A percentile compares a stretch with the other conserved stretches of the same genome.
Evolutionary conservation across 2,329 filamentous ascomycete species (phyloP).

Genomic region (Lasiodiplodia sp.): DNA sequence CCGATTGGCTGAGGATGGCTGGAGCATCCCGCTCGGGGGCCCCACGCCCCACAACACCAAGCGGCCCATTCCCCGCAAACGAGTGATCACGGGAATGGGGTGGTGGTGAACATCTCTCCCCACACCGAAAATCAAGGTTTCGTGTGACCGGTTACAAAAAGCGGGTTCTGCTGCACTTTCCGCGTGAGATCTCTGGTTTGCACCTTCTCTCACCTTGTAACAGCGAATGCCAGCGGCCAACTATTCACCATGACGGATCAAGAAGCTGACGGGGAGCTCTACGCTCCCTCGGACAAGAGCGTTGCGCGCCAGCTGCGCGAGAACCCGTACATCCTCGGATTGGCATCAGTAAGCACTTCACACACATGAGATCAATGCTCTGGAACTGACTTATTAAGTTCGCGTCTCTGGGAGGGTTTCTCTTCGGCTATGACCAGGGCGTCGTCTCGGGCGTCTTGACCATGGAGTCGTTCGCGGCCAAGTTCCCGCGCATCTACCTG

Average conservation of each 20-base stretch:
- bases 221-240: no score
- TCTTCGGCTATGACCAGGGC: slow-evolving; percentile 49
- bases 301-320: slow-evolving; percentile 10
- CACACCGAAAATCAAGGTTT: neutral
- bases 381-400: neutral
- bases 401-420: slow-evolving; percentile 7
- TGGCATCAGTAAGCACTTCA: neutral
- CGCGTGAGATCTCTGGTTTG: no score
- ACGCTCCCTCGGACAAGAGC: neutral
- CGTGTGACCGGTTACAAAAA: neutral
- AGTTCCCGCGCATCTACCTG: slow-evolving; percentile 6
- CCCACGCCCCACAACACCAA: neutral
- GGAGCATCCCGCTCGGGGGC: neutral
- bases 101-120: neutral
- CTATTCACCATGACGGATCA: neutral
- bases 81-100: neutral
- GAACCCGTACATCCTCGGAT: slow-evolving; percentile 11
- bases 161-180: neutral
- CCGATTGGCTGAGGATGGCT: neutral
- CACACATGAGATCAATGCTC: no score
- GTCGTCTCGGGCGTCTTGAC: slow-evolving; percentile 73
- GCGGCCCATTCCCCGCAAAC: neutral
- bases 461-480: slow-evolving; percentile 53
- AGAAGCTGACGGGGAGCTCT: neutral
- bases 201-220: no score